Conservation (phyloP, 2,329 filamentous ascomycete genomes). For the Fusarium sp. region DNA sequence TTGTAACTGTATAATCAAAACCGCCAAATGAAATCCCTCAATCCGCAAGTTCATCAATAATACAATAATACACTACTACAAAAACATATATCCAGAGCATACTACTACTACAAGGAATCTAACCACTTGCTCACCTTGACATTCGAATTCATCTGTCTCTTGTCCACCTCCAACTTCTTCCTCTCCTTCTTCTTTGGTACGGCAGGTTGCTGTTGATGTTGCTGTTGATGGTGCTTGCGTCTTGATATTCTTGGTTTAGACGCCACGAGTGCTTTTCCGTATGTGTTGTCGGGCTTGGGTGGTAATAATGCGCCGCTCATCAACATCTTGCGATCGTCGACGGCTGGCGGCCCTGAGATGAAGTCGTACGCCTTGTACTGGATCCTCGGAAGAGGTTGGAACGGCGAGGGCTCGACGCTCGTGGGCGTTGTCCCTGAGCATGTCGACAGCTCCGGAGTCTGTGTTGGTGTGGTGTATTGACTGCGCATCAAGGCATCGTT, state of each 20-base stretch:
- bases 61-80: neutral
- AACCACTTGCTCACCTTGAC: constrained; percentile 39
- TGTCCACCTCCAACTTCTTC: constrained; percentile 23
- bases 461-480: neutral
- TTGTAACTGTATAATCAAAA: neutral
- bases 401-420: neutral
- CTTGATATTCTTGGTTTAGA: constrained; percentile 4
- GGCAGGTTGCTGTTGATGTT: neutral
- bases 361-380: constrained; percentile 12
- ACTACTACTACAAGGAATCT: constrained; percentile 10
- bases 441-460: constrained; percentile 16
- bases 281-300: neutral
- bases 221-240: neutral
- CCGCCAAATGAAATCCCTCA: neutral
- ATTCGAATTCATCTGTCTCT: constrained; percentile 33
- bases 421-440: constrained; percentile 26
- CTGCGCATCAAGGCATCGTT: constrained; percentile 1
- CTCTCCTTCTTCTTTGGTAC: constrained; percentile 30
- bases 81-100: neutral
- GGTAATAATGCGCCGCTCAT: constrained; percentile 33
- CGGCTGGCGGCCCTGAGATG: neutral
- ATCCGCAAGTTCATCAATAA: neutral
- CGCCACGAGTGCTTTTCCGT: constrained; percentile 19
- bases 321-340: neutral
- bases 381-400: neutral